phyloP scores from a whole-genome alignment of 768 basidiomycete genomes.

The Boletus subparvulus region DNA sequence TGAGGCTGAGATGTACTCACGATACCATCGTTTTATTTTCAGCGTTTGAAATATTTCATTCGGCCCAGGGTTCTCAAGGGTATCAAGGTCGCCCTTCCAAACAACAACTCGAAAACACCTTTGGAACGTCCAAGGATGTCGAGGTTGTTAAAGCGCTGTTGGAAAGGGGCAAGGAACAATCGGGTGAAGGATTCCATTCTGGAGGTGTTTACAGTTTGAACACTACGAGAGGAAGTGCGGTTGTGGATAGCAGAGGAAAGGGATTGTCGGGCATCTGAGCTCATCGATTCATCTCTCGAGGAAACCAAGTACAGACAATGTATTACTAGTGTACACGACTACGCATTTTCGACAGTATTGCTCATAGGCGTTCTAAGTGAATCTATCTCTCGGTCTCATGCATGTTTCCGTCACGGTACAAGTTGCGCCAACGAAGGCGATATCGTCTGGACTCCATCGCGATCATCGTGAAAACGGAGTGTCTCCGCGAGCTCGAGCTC shows the following conservation, averaged over 20 bases:
- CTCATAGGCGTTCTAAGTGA: background rate
- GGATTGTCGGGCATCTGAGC: constrained; percentile 37
- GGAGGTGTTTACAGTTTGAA: constrained; percentile 11
- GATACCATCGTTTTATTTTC: background rate
- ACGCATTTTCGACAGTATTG: background rate
- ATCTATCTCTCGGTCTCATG: background rate
- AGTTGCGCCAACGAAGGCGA: background rate
- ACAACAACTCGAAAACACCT: constrained; percentile 76
- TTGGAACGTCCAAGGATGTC: constrained; percentile 61
- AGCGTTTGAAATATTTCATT: constrained; percentile 75
- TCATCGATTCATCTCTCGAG: background rate
- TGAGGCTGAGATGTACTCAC: background rate
- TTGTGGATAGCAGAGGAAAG: constrained; percentile 42
- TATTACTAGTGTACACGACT: constrained; percentile 16
- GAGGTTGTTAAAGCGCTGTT: constrained; percentile 64
- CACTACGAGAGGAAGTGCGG: constrained; percentile 34
- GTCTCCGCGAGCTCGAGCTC: background rate
- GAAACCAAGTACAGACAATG: constrained; percentile 2
- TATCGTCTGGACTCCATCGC: background rate
- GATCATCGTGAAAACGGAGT: background rate
- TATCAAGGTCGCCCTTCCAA: constrained; percentile 70
- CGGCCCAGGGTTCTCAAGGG: constrained; percentile 77
- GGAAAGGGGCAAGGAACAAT: constrained; percentile 59
- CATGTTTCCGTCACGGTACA: no score
- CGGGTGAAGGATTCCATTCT: constrained; percentile 45